Percentiles rank a stretch among this genome's conserved stretches.
These are phyloP conservation scores for Blumeria graminis DNA, from an alignment of 2,329 filamentous ascomycete genomes.

Conservation along the genomic window DNA sequence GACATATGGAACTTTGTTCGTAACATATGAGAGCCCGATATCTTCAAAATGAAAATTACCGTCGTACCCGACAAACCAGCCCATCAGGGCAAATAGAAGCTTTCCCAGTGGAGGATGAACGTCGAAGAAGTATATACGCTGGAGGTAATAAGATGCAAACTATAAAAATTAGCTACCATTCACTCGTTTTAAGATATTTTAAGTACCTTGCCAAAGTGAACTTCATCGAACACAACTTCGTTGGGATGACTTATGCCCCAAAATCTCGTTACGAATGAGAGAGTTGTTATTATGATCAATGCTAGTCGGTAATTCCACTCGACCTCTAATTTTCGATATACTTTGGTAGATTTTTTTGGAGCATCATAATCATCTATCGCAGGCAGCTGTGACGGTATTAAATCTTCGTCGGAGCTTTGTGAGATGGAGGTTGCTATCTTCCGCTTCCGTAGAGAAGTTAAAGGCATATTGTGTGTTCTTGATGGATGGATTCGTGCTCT, in stretches of 20 bases:
- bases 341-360: not conserved
- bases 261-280: conserved; percentile 83
- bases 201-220: conserved; percentile 92
- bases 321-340: conserved; percentile 18
- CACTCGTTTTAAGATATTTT: not conserved
- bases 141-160: conserved; percentile 65
- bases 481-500: too few relatives aligned
- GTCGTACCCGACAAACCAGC: conserved; percentile 93
- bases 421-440: too few relatives aligned
- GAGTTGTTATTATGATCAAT: conserved; percentile 48
- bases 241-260: conserved; percentile 89
- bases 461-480: too few relatives aligned
- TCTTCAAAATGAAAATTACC: conserved; percentile 97
- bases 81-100: conserved; percentile 87
- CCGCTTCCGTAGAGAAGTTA: too few relatives aligned
- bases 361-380: not conserved
- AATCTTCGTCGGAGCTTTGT: not conserved
- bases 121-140: conserved; percentile 98
- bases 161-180: conserved; percentile 14
- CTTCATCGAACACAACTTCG: conserved; percentile 96
- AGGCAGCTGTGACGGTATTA: not conserved
- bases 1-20: conserved; percentile 92
- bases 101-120: conserved; percentile 96
- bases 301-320: conserved; percentile 72
- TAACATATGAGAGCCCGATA: conserved; percentile 94